Conservation (phyloP, 805 yeast genomes). For the Starmerella lactis-condensi region DNA sequence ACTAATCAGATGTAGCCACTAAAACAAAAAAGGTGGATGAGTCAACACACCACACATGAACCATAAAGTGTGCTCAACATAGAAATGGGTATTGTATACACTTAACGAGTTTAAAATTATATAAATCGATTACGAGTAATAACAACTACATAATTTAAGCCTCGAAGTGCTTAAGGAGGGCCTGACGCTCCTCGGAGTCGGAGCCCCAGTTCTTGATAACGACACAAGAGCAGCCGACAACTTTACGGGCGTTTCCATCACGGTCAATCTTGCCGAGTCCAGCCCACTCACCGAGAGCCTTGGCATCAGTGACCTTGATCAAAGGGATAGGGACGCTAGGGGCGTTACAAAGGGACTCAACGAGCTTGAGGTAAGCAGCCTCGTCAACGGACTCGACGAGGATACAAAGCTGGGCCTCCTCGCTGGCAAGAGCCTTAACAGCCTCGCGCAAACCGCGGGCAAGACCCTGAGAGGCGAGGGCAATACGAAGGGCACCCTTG, state of each 20-base stretch:
- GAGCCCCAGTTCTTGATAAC: slow-evolving; percentile 99
- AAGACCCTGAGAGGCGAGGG: slow-evolving; percentile 93
- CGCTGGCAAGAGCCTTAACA: slow-evolving; percentile 92
- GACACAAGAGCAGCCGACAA: slow-evolving; percentile 99
- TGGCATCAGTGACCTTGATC: slow-evolving; percentile 98
- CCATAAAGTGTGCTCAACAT: too few species aligned
- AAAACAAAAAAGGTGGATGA: too few species aligned
- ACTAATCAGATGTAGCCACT: too few species aligned
- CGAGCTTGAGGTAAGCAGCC: slow-evolving; percentile 87
- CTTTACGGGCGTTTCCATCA: slow-evolving; percentile 99
- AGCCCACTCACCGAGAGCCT: slow-evolving; percentile 99
- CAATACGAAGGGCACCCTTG: slow-evolving; percentile 93
- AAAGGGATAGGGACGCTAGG: slow-evolving; percentile 91
- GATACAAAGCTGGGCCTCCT: slow-evolving; percentile 96
- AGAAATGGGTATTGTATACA: too few species aligned
- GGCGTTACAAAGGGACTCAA: slow-evolving; percentile 98
- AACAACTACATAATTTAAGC: slow-evolving; percentile 41
- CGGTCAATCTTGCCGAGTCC: slow-evolving; percentile 99
- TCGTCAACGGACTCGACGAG: slow-evolving; percentile 97
- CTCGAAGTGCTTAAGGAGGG: slow-evolving; percentile 88
- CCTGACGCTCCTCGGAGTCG: slow-evolving; percentile 91
- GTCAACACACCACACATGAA: too few species aligned
- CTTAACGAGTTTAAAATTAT: too few species aligned
- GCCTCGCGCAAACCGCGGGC: slow-evolving; percentile 99
- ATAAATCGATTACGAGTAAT: too few species aligned